phyloP scores from a whole-genome alignment of 202 grass and related monocot genomes.

The Schoenoplectus tabernaemontani region DNA sequence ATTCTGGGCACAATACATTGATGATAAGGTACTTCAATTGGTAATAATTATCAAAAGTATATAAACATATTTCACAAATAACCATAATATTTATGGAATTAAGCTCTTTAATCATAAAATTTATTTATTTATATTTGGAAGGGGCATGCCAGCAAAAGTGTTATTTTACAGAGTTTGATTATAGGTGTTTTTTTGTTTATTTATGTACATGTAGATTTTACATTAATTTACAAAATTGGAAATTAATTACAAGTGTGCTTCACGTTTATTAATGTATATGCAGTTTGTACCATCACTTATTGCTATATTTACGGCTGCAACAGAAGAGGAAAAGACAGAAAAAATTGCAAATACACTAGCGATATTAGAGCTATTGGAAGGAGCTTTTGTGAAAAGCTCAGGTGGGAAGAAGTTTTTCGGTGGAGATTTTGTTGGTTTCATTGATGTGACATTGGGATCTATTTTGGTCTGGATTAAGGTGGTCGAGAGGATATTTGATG shows the following conservation, averaged over 20 bases:
- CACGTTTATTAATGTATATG: background rate
- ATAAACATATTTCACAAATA: background rate
- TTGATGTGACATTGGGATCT: conserved; percentile 36
- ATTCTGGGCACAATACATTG: conserved; percentile 38
- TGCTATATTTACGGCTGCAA: conserved; percentile 13
- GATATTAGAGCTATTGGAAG: conserved; percentile 28
- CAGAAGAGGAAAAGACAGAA: conserved; percentile 27
- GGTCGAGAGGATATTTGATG: conserved; percentile 23
- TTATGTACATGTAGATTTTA: too few relatives aligned
- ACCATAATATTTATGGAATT: background rate
- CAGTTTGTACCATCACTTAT: conserved; percentile 29
- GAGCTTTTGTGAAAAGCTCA: conserved; percentile 30
- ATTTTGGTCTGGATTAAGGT: conserved; percentile 26
- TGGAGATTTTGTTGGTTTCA: conserved; percentile 32
- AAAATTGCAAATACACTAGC: conserved; percentile 17
- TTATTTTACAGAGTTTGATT: too few relatives aligned
- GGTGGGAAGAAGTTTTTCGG: conserved; percentile 43
- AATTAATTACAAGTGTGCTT: background rate
- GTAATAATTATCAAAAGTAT: background rate
- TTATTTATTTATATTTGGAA: too few relatives aligned
- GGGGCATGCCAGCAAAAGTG: too few relatives aligned
- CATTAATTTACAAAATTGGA: background rate
- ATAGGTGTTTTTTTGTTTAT: too few relatives aligned
- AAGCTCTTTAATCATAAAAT: background rate
- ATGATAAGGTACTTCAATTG: conserved; percentile 26